A percentile compares a stretch with the other conserved stretches of the same genome.
These are phyloP conservation scores for Xylariaceae sp. DNA, from an alignment of 2,329 filamentous ascomycete species.

Conservation along the genomic window DNA sequence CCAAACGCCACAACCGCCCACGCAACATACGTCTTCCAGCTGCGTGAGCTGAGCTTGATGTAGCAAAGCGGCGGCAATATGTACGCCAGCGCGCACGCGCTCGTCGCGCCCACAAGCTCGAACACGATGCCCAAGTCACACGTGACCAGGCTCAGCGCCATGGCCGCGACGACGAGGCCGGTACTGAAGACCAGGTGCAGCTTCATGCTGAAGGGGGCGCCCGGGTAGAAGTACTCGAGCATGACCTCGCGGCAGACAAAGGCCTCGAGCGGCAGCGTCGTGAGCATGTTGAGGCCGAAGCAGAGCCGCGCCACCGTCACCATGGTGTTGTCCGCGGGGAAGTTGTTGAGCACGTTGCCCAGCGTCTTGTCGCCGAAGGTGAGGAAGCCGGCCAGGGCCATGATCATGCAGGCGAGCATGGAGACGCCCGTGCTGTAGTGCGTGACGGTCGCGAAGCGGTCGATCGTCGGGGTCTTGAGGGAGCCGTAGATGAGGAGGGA, in stretches of 20 bases:
- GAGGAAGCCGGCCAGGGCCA: constrained; percentile 87
- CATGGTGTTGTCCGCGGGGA: constrained; percentile 83
- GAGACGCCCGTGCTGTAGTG: constrained; percentile 90
- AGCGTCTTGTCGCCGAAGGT: constrained; percentile 88
- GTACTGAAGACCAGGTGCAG: constrained; percentile 86
- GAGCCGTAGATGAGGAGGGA: constrained; percentile 97
- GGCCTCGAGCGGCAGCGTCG: constrained; percentile 89
- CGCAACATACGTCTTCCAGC: constrained; percentile 69
- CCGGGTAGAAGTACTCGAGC: constrained; percentile 73
- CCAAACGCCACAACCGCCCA: constrained; percentile 75
- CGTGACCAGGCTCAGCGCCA: constrained; percentile 74
- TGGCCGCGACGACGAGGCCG: constrained; percentile 71
- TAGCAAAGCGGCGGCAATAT: constrained; percentile 94
- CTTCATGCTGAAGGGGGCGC: constrained; percentile 72
- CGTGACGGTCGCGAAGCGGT: constrained; percentile 89
- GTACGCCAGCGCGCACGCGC: constrained; percentile 89
- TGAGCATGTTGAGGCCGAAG: constrained; percentile 98
- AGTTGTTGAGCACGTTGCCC: constrained; percentile 98
- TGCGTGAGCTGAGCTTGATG: constrained; percentile 79
- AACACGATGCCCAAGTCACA: constrained; percentile 94
- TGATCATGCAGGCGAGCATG: constrained; percentile 82
- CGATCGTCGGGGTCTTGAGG: constrained; percentile 86
- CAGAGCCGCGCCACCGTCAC: constrained; percentile 92
- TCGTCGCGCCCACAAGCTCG: constrained; percentile 92
- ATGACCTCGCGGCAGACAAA: constrained; percentile 98